Base-by-base conservation (phyloP, 2,329 filamentous ascomycete genomes). In the Paecilomyces fulvus region DNA sequence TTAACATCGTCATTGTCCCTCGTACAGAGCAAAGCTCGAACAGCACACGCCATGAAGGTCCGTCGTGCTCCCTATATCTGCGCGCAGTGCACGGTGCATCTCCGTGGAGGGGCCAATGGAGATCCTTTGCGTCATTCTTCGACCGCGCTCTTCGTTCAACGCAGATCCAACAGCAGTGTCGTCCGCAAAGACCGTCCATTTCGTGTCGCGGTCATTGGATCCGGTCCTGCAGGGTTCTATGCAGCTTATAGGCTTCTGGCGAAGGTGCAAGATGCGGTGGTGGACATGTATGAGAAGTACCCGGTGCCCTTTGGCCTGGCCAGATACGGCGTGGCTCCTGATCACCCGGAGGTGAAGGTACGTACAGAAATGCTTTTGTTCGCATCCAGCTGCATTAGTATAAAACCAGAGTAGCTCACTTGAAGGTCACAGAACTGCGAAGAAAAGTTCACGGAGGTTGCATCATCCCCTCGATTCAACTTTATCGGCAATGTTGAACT, bases 301-400 rank as follows among this genome's bases (percentile, higher is more conserved):
- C 94, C 94, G 0, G 91, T 95, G 3, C 94, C 94, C 0, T 99
- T 90, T 69, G 94, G 94, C 1, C 80, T 99, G 55, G 92, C 95
- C 52, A 82, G 94, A 55, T 96, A 94, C 68, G 94, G 94, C 8
- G 94, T 99, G 57, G 95, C 94, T n/a, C 94, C 94, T 4, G 94
- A 99, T 70, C 94, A 99, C 74, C 92, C 94, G 0, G 92, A 99
- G 76, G 94, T 99, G 63, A 99, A 99, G 84, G 90, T 94, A 76
- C 58, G 74, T 56, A 23, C 20, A 28, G 4, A 28, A 28, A 3
- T 28, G 25, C 25, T 28, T 28, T 43, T 5, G 1, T 17, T 43
- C 9, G n/a, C n/a, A 20, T 43, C 17, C 3, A 17, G 6, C 9
- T 11, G 10, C 12, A 31, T 31, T 31, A 2, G 25, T 43, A 43